Conservation (phyloP, 2,329 filamentous ascomycete species). For the Neonectria punicea region DNA sequence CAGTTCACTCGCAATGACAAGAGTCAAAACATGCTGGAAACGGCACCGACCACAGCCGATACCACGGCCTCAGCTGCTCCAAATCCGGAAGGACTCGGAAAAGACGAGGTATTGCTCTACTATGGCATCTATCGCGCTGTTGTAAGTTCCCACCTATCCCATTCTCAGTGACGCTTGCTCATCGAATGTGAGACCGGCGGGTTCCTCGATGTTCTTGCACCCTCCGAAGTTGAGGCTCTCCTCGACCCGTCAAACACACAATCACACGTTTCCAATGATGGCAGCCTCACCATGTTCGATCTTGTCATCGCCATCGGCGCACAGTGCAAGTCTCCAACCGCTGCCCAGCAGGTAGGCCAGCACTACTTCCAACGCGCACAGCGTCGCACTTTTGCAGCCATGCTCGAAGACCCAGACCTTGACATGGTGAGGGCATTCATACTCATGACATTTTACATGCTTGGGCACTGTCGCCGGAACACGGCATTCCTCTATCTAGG, state of each 20-base stretch:
- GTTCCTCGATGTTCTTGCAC: conserved; percentile 47
- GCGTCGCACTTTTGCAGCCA: conserved; percentile 32
- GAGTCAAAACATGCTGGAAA: conserved; percentile 43
- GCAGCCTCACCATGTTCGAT: conserved; percentile 23
- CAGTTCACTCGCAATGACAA: conserved; percentile 43
- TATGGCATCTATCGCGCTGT: conserved; percentile 32
- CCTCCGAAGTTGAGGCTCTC: conserved; percentile 42
- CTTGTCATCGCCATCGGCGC: conserved; percentile 41
- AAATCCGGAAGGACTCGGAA: background rate
- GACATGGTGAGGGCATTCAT: conserved; percentile 41
- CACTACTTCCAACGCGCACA: conserved; percentile 58
- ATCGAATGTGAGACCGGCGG: conserved; percentile 45
- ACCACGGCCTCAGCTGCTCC: background rate
- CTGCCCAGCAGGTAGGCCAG: conserved; percentile 39
- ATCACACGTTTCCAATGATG: background rate
- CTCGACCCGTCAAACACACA: conserved; percentile 30
- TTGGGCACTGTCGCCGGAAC: conserved; percentile 70
- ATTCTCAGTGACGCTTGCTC: background rate
- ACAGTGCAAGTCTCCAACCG: conserved; percentile 35
- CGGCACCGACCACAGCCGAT: conserved; percentile 32
- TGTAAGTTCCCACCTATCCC: conserved; percentile 18
- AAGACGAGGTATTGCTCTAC: conserved; percentile 26
- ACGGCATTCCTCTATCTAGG: conserved; percentile 73
- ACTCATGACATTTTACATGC: conserved; percentile 79
- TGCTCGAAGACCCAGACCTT: conserved; percentile 41